Base-by-base conservation (phyloP, 768 basidiomycete species). In the Lactarius deliciosus region DNA sequence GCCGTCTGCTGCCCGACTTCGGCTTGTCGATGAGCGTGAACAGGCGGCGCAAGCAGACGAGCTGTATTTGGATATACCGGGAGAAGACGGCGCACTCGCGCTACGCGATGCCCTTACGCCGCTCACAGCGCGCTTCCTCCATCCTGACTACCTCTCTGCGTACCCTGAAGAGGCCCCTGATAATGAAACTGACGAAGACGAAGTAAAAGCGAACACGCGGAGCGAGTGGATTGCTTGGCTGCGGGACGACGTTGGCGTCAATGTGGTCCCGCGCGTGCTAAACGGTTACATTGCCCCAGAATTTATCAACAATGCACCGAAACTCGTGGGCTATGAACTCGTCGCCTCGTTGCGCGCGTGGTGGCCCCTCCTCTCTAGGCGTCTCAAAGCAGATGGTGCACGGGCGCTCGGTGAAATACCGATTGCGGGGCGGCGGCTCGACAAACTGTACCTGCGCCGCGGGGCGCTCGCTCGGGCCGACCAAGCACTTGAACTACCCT, bases 221-320 rank as follows among this genome's bases (percentile, higher is more conserved):
- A 60, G 7, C 40, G 47, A 64, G 36, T 72, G 72, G 72, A 47
- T 64, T 2, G 8, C 38, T 43, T 72, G 71, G 71, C 61, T 72
- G n/a, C 57, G 47, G 38, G 64, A 68, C 40, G 0, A 1, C n/a
- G 69, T 72, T 3, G 53, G 65, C 16, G 4, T 72, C 36, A 67
- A 66, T 18, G 60, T 63, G 28, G 54, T 62, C 20, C 72, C 72
- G 1, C 72, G 72, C 25, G 54, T 72, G 6, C 3, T 64, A 28
- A 20, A 40, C 20, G 68, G 68, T 5, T 30, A 25, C 11, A 61
- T 72, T 34, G 36, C 61, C 5, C 56, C 66, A 1, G 72, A 72
- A 16, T 64, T 72, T 43, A 38, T 57, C 20, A 55, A 53, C 0
- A 53, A 3, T 40, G 54, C 57, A 5, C 15, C 53, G 13, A 9